phyloP scores from a whole-genome alignment of 2,329 filamentous ascomycete genomes.

The Fusarium cyanostomum region DNA sequence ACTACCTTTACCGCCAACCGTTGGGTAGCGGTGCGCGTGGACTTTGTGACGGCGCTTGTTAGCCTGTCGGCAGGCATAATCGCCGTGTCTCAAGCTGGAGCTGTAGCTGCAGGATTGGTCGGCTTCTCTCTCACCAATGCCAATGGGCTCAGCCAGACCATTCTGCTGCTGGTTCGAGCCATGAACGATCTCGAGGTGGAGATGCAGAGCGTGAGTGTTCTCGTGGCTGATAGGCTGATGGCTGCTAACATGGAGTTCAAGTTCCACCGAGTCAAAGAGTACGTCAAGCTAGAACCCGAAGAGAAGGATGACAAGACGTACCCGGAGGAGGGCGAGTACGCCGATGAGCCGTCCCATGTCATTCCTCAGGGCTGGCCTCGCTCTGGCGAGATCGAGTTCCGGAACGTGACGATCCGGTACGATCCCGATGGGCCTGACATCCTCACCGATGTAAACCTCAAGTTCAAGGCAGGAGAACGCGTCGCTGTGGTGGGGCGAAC shows the following conservation, averaged over 20 bases:
- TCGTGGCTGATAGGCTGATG: neutral
- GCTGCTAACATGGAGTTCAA: slow-evolving; percentile 39
- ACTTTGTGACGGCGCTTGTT: slow-evolving; percentile 63
- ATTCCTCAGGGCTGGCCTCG: slow-evolving; percentile 57
- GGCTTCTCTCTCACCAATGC: slow-evolving; percentile 67
- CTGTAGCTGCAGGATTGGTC: slow-evolving; percentile 61
- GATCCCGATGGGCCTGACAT: slow-evolving; percentile 58
- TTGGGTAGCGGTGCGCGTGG: slow-evolving; percentile 65
- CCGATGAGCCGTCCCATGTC: slow-evolving; percentile 50
- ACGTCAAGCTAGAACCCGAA: slow-evolving; percentile 55
- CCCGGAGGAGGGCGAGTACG: slow-evolving; percentile 52
- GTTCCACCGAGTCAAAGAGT: slow-evolving; percentile 62
- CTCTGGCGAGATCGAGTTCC: slow-evolving; percentile 60
- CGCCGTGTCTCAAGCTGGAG: slow-evolving; percentile 58
- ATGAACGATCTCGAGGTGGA: slow-evolving; percentile 68
- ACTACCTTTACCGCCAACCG: slow-evolving; percentile 65
- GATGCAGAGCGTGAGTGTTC: slow-evolving; percentile 61
- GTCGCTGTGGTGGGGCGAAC: slow-evolving; percentile 85
- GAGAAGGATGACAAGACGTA: slow-evolving; percentile 54
- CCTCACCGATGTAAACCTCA: slow-evolving; percentile 60
- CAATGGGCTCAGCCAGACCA: slow-evolving; percentile 62
- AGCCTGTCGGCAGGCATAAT: slow-evolving; percentile 62
- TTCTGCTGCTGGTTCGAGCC: slow-evolving; percentile 60
- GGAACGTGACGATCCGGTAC: slow-evolving; percentile 61
- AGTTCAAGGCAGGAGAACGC: slow-evolving; percentile 72